Base-by-base conservation (phyloP, 805 yeast species). In the Dipodascopsis uninucleata region DNA sequence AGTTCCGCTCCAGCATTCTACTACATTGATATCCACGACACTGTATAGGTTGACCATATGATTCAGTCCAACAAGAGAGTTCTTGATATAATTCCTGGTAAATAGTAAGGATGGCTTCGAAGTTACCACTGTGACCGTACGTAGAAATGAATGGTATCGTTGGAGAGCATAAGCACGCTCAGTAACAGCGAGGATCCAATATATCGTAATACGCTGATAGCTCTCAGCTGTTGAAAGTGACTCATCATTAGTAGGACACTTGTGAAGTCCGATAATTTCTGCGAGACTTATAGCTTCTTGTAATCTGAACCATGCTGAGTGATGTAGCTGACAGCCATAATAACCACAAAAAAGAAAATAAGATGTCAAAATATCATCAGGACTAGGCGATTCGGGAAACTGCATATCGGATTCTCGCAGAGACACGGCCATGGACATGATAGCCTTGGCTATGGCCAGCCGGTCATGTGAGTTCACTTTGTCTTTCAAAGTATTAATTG, bases 221-320 rank as follows among this genome's bases (percentile, higher is more conserved):
- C 14, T 16, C 28, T 33, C 41, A 18, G 14, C 41, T 17, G 25
- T 22, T 9, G 43, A 23, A 35, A 36, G 33, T 14, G 41, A 24
- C 29, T 22, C 22, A 23, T 40, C 29, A 4, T 26, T 17, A n/a
- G n/a, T n/a, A n/a, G n/a, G n/a, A 40, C 16, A 23, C 31, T 39
- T 17, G 14, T 40, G 31, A 28, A 14, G 17, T 31, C 18, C 38
- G 40, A 39, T 21, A 31, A 44, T 39, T 14, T 41, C 45, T 10
- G 42, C 48, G 8, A 44, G 28, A 8, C 39, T 41, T 21, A 44
- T 35, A 12, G 48, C 48, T 26, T 44, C 48, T 14, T 39, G 39
- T 24, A 44, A 34, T n/a, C 44, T 36, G 4, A 40, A 31, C 48
- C 40, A 40, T 24, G 43, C 43, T 12, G 43, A 39, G 25, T 36